phyloP scores from a whole-genome alignment of 1,284 basidiomycete genomes.

The Abortiporus biennis region DNA sequence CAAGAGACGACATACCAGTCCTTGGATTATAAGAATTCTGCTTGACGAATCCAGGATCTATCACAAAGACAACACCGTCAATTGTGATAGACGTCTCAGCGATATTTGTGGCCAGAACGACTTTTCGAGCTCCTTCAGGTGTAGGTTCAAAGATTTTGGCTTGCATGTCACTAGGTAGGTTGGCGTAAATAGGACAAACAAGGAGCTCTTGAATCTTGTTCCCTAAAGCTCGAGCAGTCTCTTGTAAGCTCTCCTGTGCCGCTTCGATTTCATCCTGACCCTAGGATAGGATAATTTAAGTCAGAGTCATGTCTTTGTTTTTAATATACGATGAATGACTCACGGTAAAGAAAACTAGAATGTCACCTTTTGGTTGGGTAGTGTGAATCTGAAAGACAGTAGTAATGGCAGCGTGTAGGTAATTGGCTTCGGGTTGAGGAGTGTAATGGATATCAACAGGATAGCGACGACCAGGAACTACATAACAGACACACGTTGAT shows the following conservation, averaged over 20 bases:
- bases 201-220: constrained; percentile 96
- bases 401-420: constrained; percentile 96
- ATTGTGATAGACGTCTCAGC: constrained; percentile 98
- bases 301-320: too few relatives aligned
- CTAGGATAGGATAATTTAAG: constrained; percentile 35
- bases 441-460: constrained; percentile 99
- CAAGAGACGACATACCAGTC: constrained; percentile 93
- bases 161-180: constrained; percentile 97
- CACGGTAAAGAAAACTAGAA: constrained; percentile 94
- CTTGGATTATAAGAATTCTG: constrained; percentile 97
- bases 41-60: constrained; percentile 97
- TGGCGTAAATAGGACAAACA: constrained; percentile 97
- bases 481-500: constrained; percentile 1
- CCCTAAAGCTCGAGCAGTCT: constrained; percentile 90
- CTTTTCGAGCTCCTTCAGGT: constrained; percentile 92
- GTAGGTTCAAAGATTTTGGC: constrained; percentile 99
- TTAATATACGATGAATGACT: too few relatives aligned
- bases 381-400: constrained; percentile 99
- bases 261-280: constrained; percentile 99
- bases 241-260: constrained; percentile 91
- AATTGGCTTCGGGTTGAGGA: constrained; percentile 96
- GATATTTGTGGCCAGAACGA: constrained; percentile 97
- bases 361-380: constrained; percentile 97
- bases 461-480: constrained; percentile 94
- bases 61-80: constrained; percentile 96